Evolutionary conservation across 768 basidiomycete species (phyloP).

Genomic region (Podaxis carcinomalis): DNA sequence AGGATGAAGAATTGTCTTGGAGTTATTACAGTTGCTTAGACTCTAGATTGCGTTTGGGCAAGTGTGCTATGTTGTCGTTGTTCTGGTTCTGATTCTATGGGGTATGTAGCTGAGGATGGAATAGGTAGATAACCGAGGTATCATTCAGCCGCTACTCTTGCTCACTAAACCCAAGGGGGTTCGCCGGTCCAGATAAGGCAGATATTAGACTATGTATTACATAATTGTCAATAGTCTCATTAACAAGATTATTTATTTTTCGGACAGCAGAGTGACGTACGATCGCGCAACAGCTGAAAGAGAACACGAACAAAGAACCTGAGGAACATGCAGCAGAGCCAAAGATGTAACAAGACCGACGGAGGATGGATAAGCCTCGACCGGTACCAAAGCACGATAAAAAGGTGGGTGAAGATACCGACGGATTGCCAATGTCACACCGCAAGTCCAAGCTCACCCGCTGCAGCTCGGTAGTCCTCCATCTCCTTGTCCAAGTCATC

Average conservation of each 20-base stretch:
- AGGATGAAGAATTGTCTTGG: not conserved
- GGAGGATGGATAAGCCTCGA: not conserved
- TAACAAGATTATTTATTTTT: constrained; percentile 2
- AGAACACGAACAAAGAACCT: constrained; percentile 4
- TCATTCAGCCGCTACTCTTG: not conserved
- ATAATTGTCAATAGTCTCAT: not conserved
- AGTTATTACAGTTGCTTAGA: not conserved
- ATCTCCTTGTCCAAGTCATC: constrained; percentile 75
- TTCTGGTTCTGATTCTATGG: not conserved
- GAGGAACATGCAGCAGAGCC: not conserved
- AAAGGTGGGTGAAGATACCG: not conserved
- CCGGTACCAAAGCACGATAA: not conserved
- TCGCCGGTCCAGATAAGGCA: no score
- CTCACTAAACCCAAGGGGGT: no score
- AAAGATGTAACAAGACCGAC: not conserved
- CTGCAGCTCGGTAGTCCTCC: constrained; percentile 67
- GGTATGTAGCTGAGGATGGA: not conserved
- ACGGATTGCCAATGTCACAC: not conserved
- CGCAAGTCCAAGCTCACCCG: constrained; percentile 10
- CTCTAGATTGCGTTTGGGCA: not conserved
- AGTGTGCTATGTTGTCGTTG: not conserved
- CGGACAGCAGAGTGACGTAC: constrained; percentile 1
- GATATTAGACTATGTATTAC: not conserved
- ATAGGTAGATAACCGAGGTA: not conserved
- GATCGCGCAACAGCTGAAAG: not conserved